A percentile compares a stretch with the other conserved stretches of the same genome.
Evolutionary conservation across 148 eudicot species (phyloP).

Genomic region (Suaeda aralocaspica): DNA sequence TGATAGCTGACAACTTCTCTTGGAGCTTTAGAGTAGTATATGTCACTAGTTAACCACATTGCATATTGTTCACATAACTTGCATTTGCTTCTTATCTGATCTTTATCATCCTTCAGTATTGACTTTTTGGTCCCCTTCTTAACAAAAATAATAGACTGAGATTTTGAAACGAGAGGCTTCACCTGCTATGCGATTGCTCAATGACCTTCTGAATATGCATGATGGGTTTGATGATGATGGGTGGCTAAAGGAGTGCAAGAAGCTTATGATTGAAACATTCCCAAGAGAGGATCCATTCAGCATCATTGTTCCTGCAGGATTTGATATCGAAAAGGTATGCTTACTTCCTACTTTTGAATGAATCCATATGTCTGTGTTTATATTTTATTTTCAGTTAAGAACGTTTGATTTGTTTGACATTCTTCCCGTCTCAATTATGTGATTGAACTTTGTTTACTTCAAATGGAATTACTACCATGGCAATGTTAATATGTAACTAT

Average conservation of each 20-base stretch:
- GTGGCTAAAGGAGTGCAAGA: constrained; percentile 93
- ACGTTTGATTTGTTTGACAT: too few species aligned
- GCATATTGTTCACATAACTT: too few species aligned
- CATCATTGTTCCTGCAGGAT: constrained; percentile 88
- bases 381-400: neutral
- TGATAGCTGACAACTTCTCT: neutral
- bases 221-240: constrained; percentile 88
- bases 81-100: too few species aligned
- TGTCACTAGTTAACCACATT: too few species aligned
- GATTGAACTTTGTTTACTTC: too few species aligned
- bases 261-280: constrained; percentile 71
- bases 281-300: constrained; percentile 97
- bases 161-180: constrained; percentile 84
- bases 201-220: constrained; percentile 77
- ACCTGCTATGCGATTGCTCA: constrained; percentile 92
- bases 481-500: too few species aligned
- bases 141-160: constrained; percentile 46
- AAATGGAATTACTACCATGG: too few species aligned
- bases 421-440: too few species aligned
- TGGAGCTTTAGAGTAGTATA: too few species aligned
- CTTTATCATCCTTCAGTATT: neutral
- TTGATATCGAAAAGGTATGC: constrained; percentile 79
- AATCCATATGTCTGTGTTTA: neutral
- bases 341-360: neutral
- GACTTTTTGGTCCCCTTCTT: neutral